Evolutionary conservation across 2,329 filamentous ascomycete genomes (phyloP), one percentile per base, ranked within the genome.

Genomic region (Pseudonectria buxi): DNA sequence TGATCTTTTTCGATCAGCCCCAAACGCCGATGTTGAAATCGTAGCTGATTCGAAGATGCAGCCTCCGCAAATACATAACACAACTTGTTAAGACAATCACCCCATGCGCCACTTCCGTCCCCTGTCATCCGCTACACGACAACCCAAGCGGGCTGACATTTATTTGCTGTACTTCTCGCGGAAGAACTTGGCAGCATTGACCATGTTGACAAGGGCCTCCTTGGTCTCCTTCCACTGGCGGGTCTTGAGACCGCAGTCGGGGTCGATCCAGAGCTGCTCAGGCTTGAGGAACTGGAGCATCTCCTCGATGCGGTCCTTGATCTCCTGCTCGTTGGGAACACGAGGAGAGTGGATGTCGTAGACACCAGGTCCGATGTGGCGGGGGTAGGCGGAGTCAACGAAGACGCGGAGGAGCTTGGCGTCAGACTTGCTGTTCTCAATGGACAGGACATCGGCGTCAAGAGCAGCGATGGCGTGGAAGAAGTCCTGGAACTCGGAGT

Each of bases 401-500:
- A 98, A 98, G 67, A 98, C 92, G 72, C 90, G 85, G 63, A 98
- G 84, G 54, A 98, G 83, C 84, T 98, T 98, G 63, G 92, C 92
- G 60, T 98, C 92, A 56, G 86, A 94, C 84, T 98, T 98, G 84
- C 86, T 94, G 86, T 98, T 98, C 83, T 98, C 92, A 56, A 98
- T 98, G 62, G 86, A 94, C 58, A 98, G 82, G 47, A 98, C 92
- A 69, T 98, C 92, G 46, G 92, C 90, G 64, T 98, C 92, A 49
- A 98, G 83, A 44, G 92, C 90, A 49, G 92, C 87, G 56, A 98
- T 98, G 71, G 92, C 92, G 72, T 96, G 87, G 88, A 98, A 98
- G 80, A 98, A 98, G 77, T 98, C 92, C 74, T 98, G 92, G 86
- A 98, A 98, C 78, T 98, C 92, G 35, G 92, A 96, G 83, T 98